A percentile compares a stretch with the other conserved stretches of the same genome.
phyloP scores from a whole-genome alignment of 106 monocot genomes.

The Allium sativum region DNA sequence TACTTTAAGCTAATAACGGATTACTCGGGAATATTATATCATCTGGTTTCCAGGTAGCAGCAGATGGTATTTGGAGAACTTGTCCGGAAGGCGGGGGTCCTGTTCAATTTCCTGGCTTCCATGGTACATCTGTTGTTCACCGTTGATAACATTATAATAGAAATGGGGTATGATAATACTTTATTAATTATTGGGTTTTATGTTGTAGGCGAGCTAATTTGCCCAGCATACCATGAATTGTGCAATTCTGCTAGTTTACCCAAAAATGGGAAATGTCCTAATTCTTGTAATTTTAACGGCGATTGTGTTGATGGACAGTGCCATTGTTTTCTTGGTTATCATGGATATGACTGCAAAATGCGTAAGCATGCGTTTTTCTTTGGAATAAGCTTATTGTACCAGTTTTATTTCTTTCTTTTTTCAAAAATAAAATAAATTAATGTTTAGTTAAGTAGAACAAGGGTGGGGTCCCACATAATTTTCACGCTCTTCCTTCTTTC shows the following conservation, averaged over 20 bases:
- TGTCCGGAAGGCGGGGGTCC: slow-evolving; percentile 91
- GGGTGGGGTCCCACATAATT: too few relatives aligned
- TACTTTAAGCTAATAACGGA: too few relatives aligned
- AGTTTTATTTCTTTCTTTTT: neutral
- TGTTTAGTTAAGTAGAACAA: neutral
- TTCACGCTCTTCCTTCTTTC: too few relatives aligned
- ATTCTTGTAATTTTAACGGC: slow-evolving; percentile 76
- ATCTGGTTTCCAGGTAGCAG: slow-evolving; percentile 60
- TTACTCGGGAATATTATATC: neutral
- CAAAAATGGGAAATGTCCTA: slow-evolving; percentile 57
- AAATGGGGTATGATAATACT: too few relatives aligned
- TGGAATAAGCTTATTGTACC: too few relatives aligned
- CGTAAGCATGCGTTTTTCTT: slow-evolving; percentile 28
- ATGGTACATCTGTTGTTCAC: slow-evolving; percentile 32
- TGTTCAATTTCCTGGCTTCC: slow-evolving; percentile 89
- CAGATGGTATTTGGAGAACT: slow-evolving; percentile 83
- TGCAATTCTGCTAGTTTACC: slow-evolving; percentile 36
- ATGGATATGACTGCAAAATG: slow-evolving; percentile 85
- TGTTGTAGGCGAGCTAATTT: slow-evolving; percentile 81
- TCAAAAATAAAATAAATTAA: neutral
- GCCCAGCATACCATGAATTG: slow-evolving; percentile 91
- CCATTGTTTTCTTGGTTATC: slow-evolving; percentile 84
- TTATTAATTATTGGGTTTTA: neutral
- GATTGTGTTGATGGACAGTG: slow-evolving; percentile 85
- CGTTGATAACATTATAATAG: too few relatives aligned